Evolutionary conservation across 2,329 filamentous ascomycete species (phyloP).

Genomic region (Lizonia empirigonia): DNA sequence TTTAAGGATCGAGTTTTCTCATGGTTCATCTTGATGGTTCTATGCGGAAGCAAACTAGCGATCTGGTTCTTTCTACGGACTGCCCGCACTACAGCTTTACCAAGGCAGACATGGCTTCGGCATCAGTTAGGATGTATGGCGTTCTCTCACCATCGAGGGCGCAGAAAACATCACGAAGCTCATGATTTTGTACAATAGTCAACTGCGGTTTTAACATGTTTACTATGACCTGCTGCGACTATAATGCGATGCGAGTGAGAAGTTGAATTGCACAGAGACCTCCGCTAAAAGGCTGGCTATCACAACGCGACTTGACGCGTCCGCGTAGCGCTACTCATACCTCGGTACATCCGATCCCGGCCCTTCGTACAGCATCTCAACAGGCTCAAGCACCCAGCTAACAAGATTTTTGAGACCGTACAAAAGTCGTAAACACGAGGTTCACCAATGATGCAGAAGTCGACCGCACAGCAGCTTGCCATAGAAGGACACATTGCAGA

Average conservation of each 20-base stretch:
- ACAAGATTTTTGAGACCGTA: too few species aligned
- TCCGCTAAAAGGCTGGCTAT: too few species aligned
- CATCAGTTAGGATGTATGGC: conserved; percentile 42
- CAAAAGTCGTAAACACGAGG: too few species aligned
- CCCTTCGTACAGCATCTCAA: too few species aligned
- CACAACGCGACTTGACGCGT: not conserved
- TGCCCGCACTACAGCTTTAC: conserved; percentile 36
- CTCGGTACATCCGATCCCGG: conserved; percentile 30
- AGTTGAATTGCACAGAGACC: too few species aligned
- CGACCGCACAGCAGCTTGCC: too few species aligned
- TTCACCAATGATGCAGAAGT: too few species aligned
- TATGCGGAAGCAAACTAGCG: conserved; percentile 33
- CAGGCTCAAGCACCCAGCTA: too few species aligned
- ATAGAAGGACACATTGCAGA: too few species aligned
- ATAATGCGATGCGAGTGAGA: too few species aligned
- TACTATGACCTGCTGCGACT: conserved; percentile 21
- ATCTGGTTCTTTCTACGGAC: conserved; percentile 31
- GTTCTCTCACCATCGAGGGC: conserved; percentile 31
- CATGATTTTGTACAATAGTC: conserved; percentile 48
- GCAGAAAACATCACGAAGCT: conserved; percentile 44
- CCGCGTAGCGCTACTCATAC: conserved; percentile 33
- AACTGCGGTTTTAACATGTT: conserved; percentile 43
- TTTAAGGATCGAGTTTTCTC: conserved; percentile 32
- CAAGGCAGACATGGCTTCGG: conserved; percentile 27
- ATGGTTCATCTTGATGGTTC: conserved; percentile 34